Evolutionary conservation across 106 monocot genomes (phyloP).

Genomic region (Dioscorea zingiberensis): DNA sequence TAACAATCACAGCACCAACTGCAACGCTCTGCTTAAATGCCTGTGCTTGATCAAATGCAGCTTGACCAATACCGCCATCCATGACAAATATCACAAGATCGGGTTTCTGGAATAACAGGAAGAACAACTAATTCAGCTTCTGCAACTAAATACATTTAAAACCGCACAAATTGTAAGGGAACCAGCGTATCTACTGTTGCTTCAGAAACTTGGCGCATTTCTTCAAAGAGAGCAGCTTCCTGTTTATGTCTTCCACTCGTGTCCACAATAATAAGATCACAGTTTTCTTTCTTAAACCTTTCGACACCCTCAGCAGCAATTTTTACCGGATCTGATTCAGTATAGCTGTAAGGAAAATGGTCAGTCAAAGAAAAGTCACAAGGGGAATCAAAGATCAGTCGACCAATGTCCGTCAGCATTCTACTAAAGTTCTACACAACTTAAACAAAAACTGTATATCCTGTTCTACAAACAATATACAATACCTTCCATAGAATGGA

Average conservation of each 20-base stretch:
- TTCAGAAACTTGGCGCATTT: conserved; percentile 99
- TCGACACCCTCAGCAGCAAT: conserved; percentile 98
- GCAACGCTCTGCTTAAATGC: conserved; percentile 97
- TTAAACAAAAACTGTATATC: neutral
- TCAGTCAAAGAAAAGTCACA: neutral
- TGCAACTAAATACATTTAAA: neutral
- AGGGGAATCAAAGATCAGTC: neutral
- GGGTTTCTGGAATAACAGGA: conserved; percentile 65
- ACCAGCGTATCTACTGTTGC: conserved; percentile 48
- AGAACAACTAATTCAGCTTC: conserved; percentile 1
- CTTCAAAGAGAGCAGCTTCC: conserved; percentile 97
- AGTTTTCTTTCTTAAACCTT: conserved; percentile 93
- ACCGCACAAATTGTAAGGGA: too few relatives aligned
- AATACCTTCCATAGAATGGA: conserved; percentile 97
- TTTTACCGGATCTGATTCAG: conserved; percentile 99
- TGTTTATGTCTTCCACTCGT: conserved; percentile 98
- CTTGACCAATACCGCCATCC: conserved; percentile 99
- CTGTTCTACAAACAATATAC: neutral
- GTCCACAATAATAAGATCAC: conserved; percentile 96
- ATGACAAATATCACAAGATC: conserved; percentile 99
- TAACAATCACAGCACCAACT: conserved; percentile 95
- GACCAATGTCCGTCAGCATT: too few relatives aligned
- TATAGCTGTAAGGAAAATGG: conserved; percentile 60
- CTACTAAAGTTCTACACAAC: too few relatives aligned
- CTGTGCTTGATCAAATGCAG: conserved; percentile 96